These are phyloP conservation scores for Geotrichum restrictum DNA, from an alignment of 1,139 yeast genomes.

Conservation along the genomic window DNA sequence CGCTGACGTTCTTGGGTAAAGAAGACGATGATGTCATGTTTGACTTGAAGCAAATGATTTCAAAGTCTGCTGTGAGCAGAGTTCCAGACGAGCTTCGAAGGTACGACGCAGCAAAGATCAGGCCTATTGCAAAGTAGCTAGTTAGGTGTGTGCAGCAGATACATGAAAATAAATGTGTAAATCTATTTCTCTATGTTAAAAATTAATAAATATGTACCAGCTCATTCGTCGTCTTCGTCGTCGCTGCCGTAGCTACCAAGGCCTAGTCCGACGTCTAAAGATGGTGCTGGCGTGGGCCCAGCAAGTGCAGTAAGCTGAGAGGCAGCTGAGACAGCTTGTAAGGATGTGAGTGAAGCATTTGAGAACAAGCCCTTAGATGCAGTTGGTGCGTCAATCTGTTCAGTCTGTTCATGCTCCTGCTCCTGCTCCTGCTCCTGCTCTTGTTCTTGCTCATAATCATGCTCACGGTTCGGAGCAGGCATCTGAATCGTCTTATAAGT, in stretches of 20 bases:
- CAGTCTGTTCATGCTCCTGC: neutral
- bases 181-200: neutral
- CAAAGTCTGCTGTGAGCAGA: conserved; percentile 46
- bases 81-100: conserved; percentile 52
- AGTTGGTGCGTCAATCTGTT: neutral
- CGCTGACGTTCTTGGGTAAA: conserved; percentile 63
- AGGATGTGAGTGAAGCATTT: conserved; percentile 1
- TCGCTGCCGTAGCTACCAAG: conserved; percentile 17
- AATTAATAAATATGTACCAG: neutral
- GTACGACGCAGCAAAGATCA: conserved; percentile 27
- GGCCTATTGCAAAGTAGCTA: conserved; percentile 15
- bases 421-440: neutral
- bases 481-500: conserved; percentile 2
- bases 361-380: conserved; percentile 8
- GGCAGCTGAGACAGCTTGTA: conserved; percentile 3
- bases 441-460: neutral
- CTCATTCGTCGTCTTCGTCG: conserved; percentile 8
- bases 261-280: conserved; percentile 11
- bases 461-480: neutral
- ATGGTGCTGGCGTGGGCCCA: conserved; percentile 1
- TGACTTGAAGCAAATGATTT: conserved; percentile 51
- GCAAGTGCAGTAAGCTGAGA: neutral
- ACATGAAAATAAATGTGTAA: neutral
- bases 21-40: conserved; percentile 53
- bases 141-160: neutral